Evolutionary conservation across 768 basidiomycete genomes (phyloP), one percentile per base, ranked within the genome.

Genomic region (Leucocoprinus sp.): DNA sequence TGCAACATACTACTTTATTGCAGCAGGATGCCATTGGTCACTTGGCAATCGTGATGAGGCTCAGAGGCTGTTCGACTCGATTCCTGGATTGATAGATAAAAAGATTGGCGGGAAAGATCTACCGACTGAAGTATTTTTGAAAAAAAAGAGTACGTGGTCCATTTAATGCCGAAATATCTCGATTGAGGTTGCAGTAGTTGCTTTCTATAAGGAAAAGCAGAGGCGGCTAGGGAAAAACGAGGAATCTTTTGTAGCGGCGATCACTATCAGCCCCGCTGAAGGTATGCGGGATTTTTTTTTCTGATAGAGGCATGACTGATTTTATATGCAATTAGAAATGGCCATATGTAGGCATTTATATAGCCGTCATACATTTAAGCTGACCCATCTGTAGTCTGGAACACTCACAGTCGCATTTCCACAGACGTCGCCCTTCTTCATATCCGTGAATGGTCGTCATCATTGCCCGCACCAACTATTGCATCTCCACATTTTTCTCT

Each of bases 1-100:
- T 42, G 84, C 74, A 2, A 88, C 86, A 8, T 89, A 89, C 59
- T 78, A 79, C 52, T 86, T 82, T 58, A 73, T 87, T 26, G 80
- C 83, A 17, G 84, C 81, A n/a, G 82, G 86, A 1, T 89, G 86
- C 54, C 70, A 80, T 52, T 55, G 82, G 38, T 76, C 79, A 0
- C 51, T 79, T 7, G 71, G 74, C 23, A 67, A 83, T 47, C 58
- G 64, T n/a, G 64, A 66, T 9, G 73, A 77, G 51, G 81, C 84
- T 7, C 78, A 84, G 58, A 61, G 61, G 44, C 60, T 87, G 9
- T 57, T 87, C 3, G 78, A 89, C 48, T 62, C 57, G 9, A 70
- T 87, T n/a, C 83, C 84, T 0, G 66, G 62, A 0, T 56, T 79
- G 41, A 65, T 87, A 8, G 71, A 78, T 15, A 75, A 72, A 57